Evolutionary conservation across 2,329 filamentous ascomycete genomes (phyloP).

Genomic region (Emmonsia crescens): DNA sequence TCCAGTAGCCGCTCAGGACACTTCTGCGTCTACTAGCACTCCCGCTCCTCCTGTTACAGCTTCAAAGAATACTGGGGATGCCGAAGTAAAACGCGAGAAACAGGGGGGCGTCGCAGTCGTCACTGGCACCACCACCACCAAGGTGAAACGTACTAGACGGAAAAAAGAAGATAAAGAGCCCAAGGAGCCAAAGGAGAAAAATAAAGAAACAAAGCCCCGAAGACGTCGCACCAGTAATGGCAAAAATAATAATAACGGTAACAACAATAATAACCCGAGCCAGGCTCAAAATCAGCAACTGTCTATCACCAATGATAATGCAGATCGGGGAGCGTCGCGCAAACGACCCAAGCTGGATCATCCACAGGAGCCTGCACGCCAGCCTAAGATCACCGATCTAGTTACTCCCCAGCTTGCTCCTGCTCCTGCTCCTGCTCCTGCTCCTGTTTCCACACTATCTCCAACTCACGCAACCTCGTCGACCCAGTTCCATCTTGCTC

Average conservation of each 20-base stretch:
- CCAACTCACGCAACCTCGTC: conserved; percentile 2
- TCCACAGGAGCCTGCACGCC: conserved; percentile 18
- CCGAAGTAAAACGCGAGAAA: background rate
- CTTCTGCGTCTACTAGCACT: background rate
- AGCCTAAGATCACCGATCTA: conserved; percentile 33
- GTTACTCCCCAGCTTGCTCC: conserved; percentile 19
- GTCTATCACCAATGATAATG: conserved; percentile 10
- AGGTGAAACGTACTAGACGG: conserved; percentile 24
- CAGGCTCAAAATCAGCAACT: conserved; percentile 14
- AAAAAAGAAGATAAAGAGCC: conserved; percentile 30
- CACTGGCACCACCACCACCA: conserved; percentile 14
- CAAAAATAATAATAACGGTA: background rate
- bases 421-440: background rate
- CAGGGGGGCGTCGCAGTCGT: conserved; percentile 19
- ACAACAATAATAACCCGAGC: conserved; percentile 12
- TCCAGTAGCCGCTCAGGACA: background rate
- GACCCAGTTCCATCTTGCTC: background rate
- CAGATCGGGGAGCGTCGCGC: conserved; percentile 25
- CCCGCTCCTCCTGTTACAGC: background rate
- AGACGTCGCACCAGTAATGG: conserved; percentile 8
- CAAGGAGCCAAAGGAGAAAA: conserved; percentile 10
- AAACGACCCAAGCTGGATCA: conserved; percentile 38
- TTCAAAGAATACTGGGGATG: background rate
- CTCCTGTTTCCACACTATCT: background rate
- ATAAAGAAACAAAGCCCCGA: conserved; percentile 9